Conservation (phyloP, 2,329 filamentous ascomycete genomes). For the Zasmidium cellare region DNA sequence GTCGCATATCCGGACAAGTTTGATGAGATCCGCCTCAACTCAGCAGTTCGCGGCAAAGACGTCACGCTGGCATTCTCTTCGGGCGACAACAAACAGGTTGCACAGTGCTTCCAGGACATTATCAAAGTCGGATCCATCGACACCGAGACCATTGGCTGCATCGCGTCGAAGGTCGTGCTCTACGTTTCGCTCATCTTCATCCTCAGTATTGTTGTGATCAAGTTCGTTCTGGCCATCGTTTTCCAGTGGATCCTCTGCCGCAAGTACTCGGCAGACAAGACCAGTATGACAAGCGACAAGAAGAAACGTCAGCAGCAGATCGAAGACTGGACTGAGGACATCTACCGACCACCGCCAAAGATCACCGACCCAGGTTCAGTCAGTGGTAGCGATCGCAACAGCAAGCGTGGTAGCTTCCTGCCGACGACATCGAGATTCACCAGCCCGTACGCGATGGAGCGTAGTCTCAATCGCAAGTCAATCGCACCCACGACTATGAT, state of each 20-base stretch:
- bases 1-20: constrained; percentile 76
- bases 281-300: constrained; percentile 75
- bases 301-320: constrained; percentile 90
- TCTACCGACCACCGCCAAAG: constrained; percentile 85
- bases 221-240: constrained; percentile 83
- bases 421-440: constrained; percentile 95
- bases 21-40: constrained; percentile 72
- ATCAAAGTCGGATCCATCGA: constrained; percentile 96
- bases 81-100: constrained; percentile 74
- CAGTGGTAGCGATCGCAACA: constrained; percentile 66
- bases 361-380: constrained; percentile 66
- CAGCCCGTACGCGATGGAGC: constrained; percentile 78
- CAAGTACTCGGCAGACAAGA: constrained; percentile 80
- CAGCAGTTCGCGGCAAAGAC: constrained; percentile 76
- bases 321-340: constrained; percentile 96
- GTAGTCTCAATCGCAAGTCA: constrained; percentile 52
- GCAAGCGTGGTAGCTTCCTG: constrained; percentile 84
- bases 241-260: constrained; percentile 97
- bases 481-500: constrained; percentile 88
- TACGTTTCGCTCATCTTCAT: constrained; percentile 93
- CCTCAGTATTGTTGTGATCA: constrained; percentile 78
- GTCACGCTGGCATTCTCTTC: constrained; percentile 86
- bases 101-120: constrained; percentile 86
- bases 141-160: constrained; percentile 94
- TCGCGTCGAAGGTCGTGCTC: constrained; percentile 93